A percentile compares a stretch with the other conserved stretches of the same genome.
phyloP scores from a whole-genome alignment of 768 basidiomycete species.

The Suillus hirtellus region DNA sequence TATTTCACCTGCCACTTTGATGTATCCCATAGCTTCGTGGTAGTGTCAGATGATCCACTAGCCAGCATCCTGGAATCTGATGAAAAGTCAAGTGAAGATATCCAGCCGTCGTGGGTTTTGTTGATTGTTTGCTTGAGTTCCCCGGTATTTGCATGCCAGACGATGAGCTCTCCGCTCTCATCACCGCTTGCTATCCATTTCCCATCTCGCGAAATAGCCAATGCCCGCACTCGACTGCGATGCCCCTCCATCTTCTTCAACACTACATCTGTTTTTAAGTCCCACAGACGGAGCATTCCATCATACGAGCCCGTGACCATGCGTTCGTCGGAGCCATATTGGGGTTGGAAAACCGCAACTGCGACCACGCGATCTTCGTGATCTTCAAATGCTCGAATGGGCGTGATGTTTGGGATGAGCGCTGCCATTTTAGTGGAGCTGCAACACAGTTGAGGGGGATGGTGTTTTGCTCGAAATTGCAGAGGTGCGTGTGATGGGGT shows the following conservation, averaged over 20 bases:
- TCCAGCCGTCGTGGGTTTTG: not conserved
- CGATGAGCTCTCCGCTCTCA: not conserved
- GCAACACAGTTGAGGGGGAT: not conserved
- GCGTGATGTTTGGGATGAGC: not conserved
- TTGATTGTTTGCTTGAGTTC: not conserved
- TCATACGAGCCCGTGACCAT: not conserved
- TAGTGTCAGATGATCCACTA: not conserved
- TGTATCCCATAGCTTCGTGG: no score
- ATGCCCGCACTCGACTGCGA: not conserved
- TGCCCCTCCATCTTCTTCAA: not conserved
- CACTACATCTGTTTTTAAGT: not conserved
- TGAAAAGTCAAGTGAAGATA: not conserved
- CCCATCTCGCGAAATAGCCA: not conserved
- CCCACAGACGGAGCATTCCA: not conserved
- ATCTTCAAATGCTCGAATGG: not conserved
- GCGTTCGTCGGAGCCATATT: not conserved
- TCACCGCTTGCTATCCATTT: not conserved
- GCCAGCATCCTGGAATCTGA: rapidly evolving
- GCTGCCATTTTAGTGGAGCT: not conserved
- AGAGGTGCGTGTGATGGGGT: no score
- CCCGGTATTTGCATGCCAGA: not conserved
- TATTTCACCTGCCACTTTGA: no score
- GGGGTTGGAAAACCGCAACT: not conserved
- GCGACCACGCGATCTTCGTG: not conserved
- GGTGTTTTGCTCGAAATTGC: not conserved